Evolutionary conservation across 1,284 basidiomycete genomes (phyloP).

Genomic region (Lentinula novae-zelandiae): DNA sequence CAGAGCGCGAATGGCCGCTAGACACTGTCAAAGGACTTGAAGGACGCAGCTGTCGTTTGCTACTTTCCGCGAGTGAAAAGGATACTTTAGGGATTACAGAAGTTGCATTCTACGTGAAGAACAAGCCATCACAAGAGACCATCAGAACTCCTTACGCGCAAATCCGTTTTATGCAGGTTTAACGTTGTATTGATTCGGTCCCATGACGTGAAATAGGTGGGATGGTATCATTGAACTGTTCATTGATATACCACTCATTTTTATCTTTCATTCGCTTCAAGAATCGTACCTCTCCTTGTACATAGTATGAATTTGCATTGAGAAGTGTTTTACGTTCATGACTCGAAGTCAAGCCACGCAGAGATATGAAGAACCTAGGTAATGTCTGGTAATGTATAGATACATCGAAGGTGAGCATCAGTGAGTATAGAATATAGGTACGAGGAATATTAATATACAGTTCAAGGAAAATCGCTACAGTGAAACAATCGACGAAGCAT

Average conservation of each 20-base stretch:
- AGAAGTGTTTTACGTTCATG: not conserved
- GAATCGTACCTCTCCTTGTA: too few species aligned
- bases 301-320: not conserved
- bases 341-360: not conserved
- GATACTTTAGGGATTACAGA: conserved; percentile 3
- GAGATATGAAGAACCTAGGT: not conserved
- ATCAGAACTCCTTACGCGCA: conserved; percentile 6
- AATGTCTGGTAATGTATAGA: not conserved
- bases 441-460: not conserved
- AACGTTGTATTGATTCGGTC: not conserved
- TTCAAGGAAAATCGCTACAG: not conserved
- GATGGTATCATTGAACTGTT: too few species aligned
- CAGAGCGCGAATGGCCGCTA: conserved; percentile 25
- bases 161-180: conserved; percentile 4
- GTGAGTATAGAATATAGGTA: not conserved
- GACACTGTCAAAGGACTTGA: conserved; percentile 7
- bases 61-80: not conserved
- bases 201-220: too few species aligned
- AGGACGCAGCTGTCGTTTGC: conserved; percentile 1
- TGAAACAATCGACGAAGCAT: not conserved
- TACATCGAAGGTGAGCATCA: conserved; percentile 2
- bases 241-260: too few species aligned
- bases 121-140: not conserved
- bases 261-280: too few species aligned
- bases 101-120: conserved; percentile 8